These are phyloP conservation scores for Lasiosphaeria miniovina DNA, from an alignment of 495 filamentous ascomycete species.

Conservation along the genomic window DNA sequence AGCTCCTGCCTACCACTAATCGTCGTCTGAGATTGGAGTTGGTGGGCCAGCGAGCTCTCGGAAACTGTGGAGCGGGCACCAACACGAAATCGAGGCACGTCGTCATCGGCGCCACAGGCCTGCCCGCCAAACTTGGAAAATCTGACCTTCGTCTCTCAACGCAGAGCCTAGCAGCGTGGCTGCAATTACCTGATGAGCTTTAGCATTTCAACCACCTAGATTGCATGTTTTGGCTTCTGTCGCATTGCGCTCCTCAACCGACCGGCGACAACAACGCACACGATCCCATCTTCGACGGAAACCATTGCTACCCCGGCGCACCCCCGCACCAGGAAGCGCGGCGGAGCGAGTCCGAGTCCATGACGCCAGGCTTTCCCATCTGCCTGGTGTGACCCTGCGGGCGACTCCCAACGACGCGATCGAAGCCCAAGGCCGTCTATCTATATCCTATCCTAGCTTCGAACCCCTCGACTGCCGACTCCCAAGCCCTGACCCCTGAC, in stretches of 20 bases:
- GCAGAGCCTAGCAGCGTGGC: background rate
- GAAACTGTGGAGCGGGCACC: conserved; percentile 8
- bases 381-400: conserved; percentile 9
- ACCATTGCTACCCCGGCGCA: background rate
- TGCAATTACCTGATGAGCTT: background rate
- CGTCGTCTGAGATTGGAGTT: background rate
- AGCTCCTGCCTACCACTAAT: conserved; percentile 3
- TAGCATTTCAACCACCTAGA: background rate
- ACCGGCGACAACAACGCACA: background rate
- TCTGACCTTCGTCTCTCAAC: conserved; percentile 1
- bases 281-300: no score
- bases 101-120: conserved; percentile 15
- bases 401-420: no score
- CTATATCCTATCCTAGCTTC: background rate
- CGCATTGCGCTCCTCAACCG: background rate
- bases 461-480: background rate
- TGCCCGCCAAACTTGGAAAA: conserved; percentile 4
- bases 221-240: background rate
- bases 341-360: background rate
- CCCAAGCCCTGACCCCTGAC: background rate
- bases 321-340: background rate
- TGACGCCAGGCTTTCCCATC: conserved; percentile 5
- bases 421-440: no score
- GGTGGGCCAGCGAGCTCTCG: background rate
- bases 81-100: background rate